Conservation (phyloP, 2,329 filamentous ascomycete species). For the Fusarium bactridioides region DNA sequence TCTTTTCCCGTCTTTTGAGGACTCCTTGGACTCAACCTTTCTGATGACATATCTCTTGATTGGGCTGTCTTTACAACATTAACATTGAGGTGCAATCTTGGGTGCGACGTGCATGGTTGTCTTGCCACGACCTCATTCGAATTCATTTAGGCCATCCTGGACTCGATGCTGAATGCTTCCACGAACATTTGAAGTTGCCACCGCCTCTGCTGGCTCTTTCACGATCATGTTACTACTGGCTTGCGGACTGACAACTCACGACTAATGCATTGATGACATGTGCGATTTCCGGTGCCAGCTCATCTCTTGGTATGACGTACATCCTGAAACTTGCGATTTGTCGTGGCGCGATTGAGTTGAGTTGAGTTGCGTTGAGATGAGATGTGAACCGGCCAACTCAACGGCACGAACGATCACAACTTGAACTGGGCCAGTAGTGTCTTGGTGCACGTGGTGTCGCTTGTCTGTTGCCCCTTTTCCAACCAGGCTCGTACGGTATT, state of each 20-base stretch:
- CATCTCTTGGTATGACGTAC: constrained; percentile 38
- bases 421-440: constrained; percentile 17
- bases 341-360: constrained; percentile 9
- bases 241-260: constrained; percentile 32
- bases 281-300: constrained; percentile 39
- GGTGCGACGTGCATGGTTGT: constrained; percentile 34
- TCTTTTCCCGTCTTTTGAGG: constrained; percentile 38
- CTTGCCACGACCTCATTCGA: constrained; percentile 22
- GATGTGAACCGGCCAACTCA: constrained; percentile 31
- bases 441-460: constrained; percentile 12
- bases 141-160: constrained; percentile 32
- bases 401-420: not conserved
- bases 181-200: constrained; percentile 11
- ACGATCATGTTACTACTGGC: constrained; percentile 24
- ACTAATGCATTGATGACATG: constrained; percentile 42
- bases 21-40: constrained; percentile 36
- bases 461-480: constrained; percentile 3
- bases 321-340: constrained; percentile 34
- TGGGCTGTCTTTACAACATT: constrained; percentile 36
- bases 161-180: constrained; percentile 30
- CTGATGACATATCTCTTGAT: constrained; percentile 44
- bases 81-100: constrained; percentile 35
- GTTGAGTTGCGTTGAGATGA: constrained; percentile 13
- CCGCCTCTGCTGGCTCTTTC: constrained; percentile 10
- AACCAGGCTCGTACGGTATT: constrained; percentile 21